phyloP scores from a whole-genome alignment of 208 protist species.

The Crithidia thermophila region DNA sequence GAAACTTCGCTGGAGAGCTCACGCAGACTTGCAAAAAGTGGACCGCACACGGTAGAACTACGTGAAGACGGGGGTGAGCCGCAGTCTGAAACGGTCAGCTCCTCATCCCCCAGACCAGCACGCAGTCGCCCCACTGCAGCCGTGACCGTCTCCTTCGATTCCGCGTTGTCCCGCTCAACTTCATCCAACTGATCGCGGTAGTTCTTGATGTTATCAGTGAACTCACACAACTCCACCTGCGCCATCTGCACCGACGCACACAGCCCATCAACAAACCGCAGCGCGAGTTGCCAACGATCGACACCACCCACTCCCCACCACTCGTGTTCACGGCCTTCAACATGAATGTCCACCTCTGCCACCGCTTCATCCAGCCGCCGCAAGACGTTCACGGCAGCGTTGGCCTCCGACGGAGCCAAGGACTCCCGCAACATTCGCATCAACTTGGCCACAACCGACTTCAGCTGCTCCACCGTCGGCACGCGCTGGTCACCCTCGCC shows the following conservation, averaged over 20 bases:
- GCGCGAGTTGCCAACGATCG: background rate
- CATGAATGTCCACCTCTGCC: conserved; percentile 3
- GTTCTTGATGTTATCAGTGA: background rate
- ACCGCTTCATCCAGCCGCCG: background rate
- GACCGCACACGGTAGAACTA: conserved; percentile 17
- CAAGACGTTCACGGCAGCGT: background rate
- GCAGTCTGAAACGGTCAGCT: background rate
- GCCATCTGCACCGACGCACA: conserved; percentile 6
- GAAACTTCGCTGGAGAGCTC: conserved; percentile 17
- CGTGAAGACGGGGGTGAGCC: conserved; percentile 4
- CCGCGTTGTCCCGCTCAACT: background rate
- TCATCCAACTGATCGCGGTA: conserved; percentile 10
- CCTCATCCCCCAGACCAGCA: background rate
- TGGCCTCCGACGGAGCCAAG: background rate
- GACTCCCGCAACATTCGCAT: background rate
- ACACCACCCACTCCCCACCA: conserved; percentile 4
- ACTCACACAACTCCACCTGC: background rate
- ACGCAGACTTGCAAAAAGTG: conserved; percentile 14
- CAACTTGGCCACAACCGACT: background rate
- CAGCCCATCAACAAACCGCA: background rate
- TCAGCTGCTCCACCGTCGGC: conserved; percentile 26
- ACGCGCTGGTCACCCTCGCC: background rate
- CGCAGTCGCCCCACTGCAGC: conserved; percentile 19
- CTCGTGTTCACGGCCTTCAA: background rate
- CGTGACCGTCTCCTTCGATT: conserved; percentile 6